Conservation (phyloP, 2,329 filamentous ascomycete species). For the Claviceps africana region DNA sequence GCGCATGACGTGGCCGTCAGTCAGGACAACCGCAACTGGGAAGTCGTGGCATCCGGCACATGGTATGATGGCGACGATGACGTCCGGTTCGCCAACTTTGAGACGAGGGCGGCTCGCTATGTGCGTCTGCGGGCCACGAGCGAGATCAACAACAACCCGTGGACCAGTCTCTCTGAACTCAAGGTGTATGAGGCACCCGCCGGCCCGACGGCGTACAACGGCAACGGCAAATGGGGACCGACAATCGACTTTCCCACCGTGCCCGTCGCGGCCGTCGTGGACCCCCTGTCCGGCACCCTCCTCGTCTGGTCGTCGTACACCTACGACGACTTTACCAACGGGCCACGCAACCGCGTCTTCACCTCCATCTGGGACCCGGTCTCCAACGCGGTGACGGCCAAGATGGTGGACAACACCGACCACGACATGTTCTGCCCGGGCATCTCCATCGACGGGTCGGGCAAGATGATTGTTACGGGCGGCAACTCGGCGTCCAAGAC, state of each 20-base stretch:
- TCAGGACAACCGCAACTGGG: constrained; percentile 15
- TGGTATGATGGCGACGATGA: constrained; percentile 15
- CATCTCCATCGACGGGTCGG: constrained; percentile 26
- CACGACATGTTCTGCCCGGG: constrained; percentile 47
- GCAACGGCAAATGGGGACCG: constrained; percentile 18
- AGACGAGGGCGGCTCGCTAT: constrained; percentile 15
- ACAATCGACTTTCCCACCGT: constrained; percentile 24
- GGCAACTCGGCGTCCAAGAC: constrained; percentile 34
- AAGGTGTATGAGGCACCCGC: constrained; percentile 15
- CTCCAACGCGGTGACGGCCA: constrained; percentile 11
- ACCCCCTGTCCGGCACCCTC: constrained; percentile 3
- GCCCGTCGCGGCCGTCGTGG: constrained; percentile 12
- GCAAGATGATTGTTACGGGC: constrained; percentile 38
- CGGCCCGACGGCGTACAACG: constrained; percentile 10
- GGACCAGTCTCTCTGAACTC: constrained; percentile 20
- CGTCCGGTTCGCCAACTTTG: constrained; percentile 20
- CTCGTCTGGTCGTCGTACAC: constrained; percentile 6
- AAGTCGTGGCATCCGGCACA: constrained; percentile 15
- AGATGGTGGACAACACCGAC: constrained; percentile 23
- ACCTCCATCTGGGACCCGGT: constrained; percentile 9
- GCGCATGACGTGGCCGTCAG: constrained; percentile 16
- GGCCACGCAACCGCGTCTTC: constrained; percentile 7
- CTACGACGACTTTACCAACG: constrained; percentile 7
- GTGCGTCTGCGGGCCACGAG: constrained; percentile 15
- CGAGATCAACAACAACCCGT: constrained; percentile 16